Base-by-base conservation (phyloP, 2,329 filamentous ascomycete genomes). In the Diplodia mutila region DNA sequence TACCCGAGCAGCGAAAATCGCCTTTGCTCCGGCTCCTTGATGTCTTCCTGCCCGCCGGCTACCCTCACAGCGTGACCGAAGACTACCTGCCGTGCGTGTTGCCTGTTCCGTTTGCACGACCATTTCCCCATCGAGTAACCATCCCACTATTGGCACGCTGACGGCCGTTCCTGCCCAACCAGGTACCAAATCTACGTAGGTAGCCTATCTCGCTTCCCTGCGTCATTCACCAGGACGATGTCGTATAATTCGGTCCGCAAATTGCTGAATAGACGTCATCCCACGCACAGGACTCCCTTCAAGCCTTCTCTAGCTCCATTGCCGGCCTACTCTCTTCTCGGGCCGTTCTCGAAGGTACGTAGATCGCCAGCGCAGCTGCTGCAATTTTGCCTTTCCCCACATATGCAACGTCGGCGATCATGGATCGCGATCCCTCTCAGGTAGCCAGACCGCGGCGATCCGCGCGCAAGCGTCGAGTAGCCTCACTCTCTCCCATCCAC, bases 21-120 rank as follows among this genome's bases (percentile, higher is more conserved):
- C 70, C 75, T 67, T 75, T 75, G 71, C 79, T 79, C 72, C 77
- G 71, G 66, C 70, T 87, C 1, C 76, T 93, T 51, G 89, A 92
- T 71, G 86, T 94, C 32, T 97, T 97, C 75, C 84, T 97, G 1
- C 94, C 94, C 0, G 89, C 91, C 1, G 93, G 93, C n/a, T 97
- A 90, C 78, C 94, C 93, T 0, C 87, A 93, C 71, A 95, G 90
- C 59, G 94, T 97, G 34, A 94, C 91, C 1, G 82, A 87, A 16
- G 93, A 97, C 78, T 97, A 97, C 78, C 83, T 93, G 4, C 85
- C 90, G 81, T 96, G 46, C 39, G 66, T 68, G 11, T 8, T 21
- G 51, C 46, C 46, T 63, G 59, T 27, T 39, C 42, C 39, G 32
- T 7, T 61, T 46, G 37, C 55, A 23, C 39, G 14, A 21, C 27